Conservation (phyloP, 208 protist species). For the Strigomonas culicis region DNA sequence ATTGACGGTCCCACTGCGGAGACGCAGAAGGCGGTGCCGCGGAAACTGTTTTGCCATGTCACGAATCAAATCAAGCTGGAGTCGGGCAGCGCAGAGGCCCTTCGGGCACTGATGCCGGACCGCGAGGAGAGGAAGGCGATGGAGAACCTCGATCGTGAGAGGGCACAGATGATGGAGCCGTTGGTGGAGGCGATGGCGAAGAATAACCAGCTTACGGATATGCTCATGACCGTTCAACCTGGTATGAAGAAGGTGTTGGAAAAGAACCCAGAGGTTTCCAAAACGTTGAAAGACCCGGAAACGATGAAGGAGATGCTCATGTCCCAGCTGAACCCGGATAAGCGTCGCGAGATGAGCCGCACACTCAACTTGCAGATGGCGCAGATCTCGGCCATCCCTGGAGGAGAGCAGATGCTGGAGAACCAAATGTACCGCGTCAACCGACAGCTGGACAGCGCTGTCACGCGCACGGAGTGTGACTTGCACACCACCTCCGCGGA, state of each 20-base stretch:
- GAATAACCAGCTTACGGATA: slow-evolving; percentile 52
- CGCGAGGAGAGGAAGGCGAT: slow-evolving; percentile 22
- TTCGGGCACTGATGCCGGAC: slow-evolving; percentile 37
- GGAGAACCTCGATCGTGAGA: slow-evolving; percentile 32
- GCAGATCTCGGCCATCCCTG: slow-evolving; percentile 61
- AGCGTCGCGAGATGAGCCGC: slow-evolving; percentile 43
- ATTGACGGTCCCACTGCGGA: not conserved
- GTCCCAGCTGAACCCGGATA: slow-evolving; percentile 66
- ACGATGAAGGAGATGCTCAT: slow-evolving; percentile 72
- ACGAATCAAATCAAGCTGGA: slow-evolving; percentile 23
- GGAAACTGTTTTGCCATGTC: slow-evolving; percentile 67
- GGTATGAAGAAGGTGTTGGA: slow-evolving; percentile 45
- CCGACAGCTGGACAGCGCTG: slow-evolving; percentile 7
- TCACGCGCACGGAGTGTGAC: slow-evolving; percentile 2
- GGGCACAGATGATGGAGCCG: slow-evolving; percentile 56
- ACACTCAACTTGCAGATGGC: slow-evolving; percentile 56
- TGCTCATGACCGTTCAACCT: slow-evolving; percentile 42
- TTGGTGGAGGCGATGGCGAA: slow-evolving; percentile 61
- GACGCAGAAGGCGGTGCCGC: not conserved
- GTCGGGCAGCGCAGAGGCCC: slow-evolving; percentile 32
- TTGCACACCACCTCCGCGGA: slow-evolving; percentile 20
- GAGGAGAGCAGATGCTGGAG: slow-evolving; percentile 61
- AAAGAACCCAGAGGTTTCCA: slow-evolving; percentile 48
- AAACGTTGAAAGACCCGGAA: slow-evolving; percentile 53
- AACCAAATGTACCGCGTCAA: slow-evolving; percentile 39